phyloP scores from a whole-genome alignment of 1,139 yeast genomes.

The Candida pseudocylindracea region DNA sequence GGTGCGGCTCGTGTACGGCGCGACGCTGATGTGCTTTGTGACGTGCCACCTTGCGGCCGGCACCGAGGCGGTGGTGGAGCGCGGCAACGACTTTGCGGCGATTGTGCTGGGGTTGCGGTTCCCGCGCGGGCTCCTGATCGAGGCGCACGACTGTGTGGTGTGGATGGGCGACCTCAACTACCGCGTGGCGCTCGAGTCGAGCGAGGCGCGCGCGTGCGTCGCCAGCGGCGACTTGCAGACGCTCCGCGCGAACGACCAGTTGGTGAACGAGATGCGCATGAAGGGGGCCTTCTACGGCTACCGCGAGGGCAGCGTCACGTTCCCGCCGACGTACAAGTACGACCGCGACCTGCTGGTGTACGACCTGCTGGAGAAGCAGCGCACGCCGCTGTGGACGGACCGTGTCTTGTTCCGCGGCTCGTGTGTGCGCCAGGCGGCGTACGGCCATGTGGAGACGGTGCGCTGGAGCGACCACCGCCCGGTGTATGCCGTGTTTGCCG shows the following conservation, averaged over 20 bases:
- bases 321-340: conserved; percentile 1
- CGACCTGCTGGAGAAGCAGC: conserved; percentile 1
- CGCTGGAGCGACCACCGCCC: conserved; percentile 79
- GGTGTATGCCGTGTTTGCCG: conserved; percentile 51
- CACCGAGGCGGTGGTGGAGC: conserved; percentile 45
- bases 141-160: conserved; percentile 1
- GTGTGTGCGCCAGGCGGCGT: conserved; percentile 5
- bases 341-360: conserved; percentile 1
- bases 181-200: not conserved
- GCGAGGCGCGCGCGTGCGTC: not conserved
- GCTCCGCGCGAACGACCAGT: not conserved
- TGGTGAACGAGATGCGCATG: not conserved
- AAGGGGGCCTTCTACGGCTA: not conserved
- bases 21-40: conserved; percentile 62
- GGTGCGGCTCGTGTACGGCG: conserved; percentile 56
- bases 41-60: conserved; percentile 96
- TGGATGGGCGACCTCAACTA: conserved; percentile 1
- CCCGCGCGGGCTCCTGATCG: conserved; percentile 8
- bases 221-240: not conserved
- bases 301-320: conserved; percentile 1
- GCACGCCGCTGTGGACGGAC: conserved; percentile 1
- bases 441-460: conserved; percentile 33
- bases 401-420: not conserved
- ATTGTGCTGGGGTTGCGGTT: conserved; percentile 61
- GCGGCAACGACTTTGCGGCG: conserved; percentile 68